Base-by-base conservation (phyloP, 2,329 filamentous ascomycete species). In the Lojkania enalia region DNA sequence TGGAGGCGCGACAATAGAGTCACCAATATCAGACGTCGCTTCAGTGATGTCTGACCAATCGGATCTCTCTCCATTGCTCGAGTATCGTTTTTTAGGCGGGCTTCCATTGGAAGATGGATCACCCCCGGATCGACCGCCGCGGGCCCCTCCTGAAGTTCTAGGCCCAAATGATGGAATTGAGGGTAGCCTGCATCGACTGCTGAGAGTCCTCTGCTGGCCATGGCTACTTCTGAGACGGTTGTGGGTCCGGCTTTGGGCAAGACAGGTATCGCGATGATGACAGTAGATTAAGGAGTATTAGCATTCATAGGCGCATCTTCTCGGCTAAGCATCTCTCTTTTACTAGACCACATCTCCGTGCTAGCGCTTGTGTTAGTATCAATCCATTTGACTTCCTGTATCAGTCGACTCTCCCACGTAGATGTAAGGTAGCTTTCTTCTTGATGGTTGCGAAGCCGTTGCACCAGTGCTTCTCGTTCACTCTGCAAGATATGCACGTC, bases 351-450 rank as follows among this genome's bases (percentile, higher is more conserved):
- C n/a, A n/a, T n/a, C n/a, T n/a, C n/a, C n/a, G n/a, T n/a, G n/a
- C n/a, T n/a, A n/a, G 23, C 7, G 23, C 23, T 39, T 20, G 21
- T 35, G 20, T 58, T 35, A 18, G 35, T 47, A 16, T 51, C 43
- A 30, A 58, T 51, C 52, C 55, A 64, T 19, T 37, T 39, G 20
- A 58, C 21, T 15, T 52, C 50, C 20, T 54, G 32, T 18, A 25
- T 31, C 1, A 54, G 40, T n/a, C 35, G 25, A 15, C 38, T 40
- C 12, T 43, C 23, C 20, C 51, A 38, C 11, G 37, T 7, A 7
- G 11, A 12, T 15, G 6, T 16, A 9, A 23, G n/a, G 41, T 20
- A 1, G 32, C 19, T 25, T 41, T 49, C 44, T 9, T 42, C 39
- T 29, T 49, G 40, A 29, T 45, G 42, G 6, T 38, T 18, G 21